A percentile compares a stretch with the other conserved stretches of the same genome.
phyloP scores from a whole-genome alignment of 495 filamentous ascomycete genomes.

The Articulospora tetracladia region DNA sequence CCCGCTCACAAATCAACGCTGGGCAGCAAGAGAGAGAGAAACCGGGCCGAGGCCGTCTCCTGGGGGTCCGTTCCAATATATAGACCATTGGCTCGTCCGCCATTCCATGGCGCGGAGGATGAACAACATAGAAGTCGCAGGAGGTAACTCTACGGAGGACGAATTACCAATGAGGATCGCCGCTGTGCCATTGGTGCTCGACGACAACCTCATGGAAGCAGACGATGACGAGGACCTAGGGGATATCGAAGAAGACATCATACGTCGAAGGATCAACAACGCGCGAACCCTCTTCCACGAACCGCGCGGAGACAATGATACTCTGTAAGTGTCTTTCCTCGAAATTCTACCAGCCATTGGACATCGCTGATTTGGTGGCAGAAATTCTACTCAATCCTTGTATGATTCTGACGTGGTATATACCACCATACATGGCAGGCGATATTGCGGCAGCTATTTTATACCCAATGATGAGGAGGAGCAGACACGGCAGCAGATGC shows the following conservation, averaged over 20 bases:
- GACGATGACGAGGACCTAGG: slow-evolving; percentile 6
- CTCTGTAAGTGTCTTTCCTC: slow-evolving; percentile 34
- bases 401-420: slow-evolving; percentile 52
- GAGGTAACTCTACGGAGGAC: not conserved
- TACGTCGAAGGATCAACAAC: not conserved
- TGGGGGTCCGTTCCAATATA: not conserved
- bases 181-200: slow-evolving; percentile 8
- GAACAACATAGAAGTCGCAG: not conserved
- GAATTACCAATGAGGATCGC: not conserved
- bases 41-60: not conserved
- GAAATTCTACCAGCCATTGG: not conserved
- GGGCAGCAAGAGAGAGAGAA: not conserved
- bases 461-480: slow-evolving; percentile 77
- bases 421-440: slow-evolving; percentile 58
- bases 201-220: slow-evolving; percentile 8
- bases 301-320: slow-evolving; percentile 33
- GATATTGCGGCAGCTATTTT: slow-evolving; percentile 66
- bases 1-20: not conserved
- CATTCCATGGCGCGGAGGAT: not conserved
- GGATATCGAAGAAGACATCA: slow-evolving; percentile 9
- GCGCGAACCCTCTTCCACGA: slow-evolving; percentile 15
- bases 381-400: slow-evolving; percentile 56
- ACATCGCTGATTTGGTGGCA: slow-evolving; percentile 18
- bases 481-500: slow-evolving; percentile 64
- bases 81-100: not conserved